A percentile compares a stretch with the other conserved stretches of the same genome.
phyloP scores from a whole-genome alignment of 202 grass and related monocot genomes.

The Sporobolus alterniflorus region DNA sequence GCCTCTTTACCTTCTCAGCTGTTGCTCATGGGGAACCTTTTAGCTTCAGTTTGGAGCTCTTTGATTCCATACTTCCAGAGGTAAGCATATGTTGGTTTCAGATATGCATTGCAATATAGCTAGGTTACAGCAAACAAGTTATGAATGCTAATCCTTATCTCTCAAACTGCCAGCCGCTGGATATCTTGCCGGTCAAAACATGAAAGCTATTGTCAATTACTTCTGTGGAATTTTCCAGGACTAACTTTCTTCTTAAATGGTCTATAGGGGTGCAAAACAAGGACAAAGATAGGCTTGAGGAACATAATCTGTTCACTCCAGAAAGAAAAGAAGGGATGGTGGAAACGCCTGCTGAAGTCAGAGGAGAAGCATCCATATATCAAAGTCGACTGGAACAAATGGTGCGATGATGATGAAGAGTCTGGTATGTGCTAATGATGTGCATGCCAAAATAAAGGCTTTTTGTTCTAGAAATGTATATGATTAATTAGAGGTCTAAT shows the following conservation, averaged over 20 bases:
- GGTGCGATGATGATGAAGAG: slow-evolving; percentile 94
- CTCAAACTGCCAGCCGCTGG: neutral
- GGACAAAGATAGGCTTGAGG: slow-evolving; percentile 77
- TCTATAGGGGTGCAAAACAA: slow-evolving; percentile 78
- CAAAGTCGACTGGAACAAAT: slow-evolving; percentile 99
- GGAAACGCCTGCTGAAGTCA: slow-evolving; percentile 89
- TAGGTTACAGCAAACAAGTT: neutral
- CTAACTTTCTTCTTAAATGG: neutral
- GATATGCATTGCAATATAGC: neutral
- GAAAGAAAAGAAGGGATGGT: slow-evolving; percentile 97
- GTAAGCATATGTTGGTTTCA: slow-evolving; percentile 43
- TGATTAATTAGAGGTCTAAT: neutral
- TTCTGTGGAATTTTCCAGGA: slow-evolving; percentile 19
- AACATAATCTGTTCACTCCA: slow-evolving; percentile 87
- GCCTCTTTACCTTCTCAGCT: slow-evolving; percentile 74
- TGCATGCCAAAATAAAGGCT: slow-evolving; percentile 10
- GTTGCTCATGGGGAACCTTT: slow-evolving; percentile 66
- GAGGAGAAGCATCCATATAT: slow-evolving; percentile 93
- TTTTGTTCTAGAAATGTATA: neutral
- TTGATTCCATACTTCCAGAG: slow-evolving; percentile 71
- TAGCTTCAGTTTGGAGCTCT: slow-evolving; percentile 81
- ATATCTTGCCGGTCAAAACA: neutral
- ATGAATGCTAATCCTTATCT: neutral
- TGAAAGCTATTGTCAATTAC: neutral
- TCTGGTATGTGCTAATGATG: slow-evolving; percentile 59